Evolutionary conservation across 441 rosid species (phyloP), one percentile per base, ranked within the genome.

Genomic region (Euphorbia celastroides): DNA sequence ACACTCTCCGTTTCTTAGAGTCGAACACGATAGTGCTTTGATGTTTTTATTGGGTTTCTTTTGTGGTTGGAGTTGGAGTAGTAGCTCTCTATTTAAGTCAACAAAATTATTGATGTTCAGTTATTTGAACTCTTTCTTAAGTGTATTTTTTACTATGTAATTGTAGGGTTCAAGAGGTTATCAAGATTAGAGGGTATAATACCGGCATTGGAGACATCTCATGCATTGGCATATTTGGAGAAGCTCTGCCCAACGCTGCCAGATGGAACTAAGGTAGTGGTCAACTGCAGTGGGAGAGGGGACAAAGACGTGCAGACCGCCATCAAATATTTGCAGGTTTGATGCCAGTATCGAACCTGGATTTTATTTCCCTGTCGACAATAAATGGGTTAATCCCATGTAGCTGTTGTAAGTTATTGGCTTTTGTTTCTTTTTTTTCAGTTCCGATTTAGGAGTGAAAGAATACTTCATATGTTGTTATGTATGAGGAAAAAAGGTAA

Each of bases 211-310:
- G 93, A 89, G 82, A 90, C 97, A 19, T 88, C 97, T 12, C 98
- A 90, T 70, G 96, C 93, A 0, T 51, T 92, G 56, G 97, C 97
- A 0, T 85, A 83, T 72, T 68, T 86, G 46, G 97, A 92, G 88
- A 84, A 85, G 75, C 82, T 92, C 28, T 87, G 97, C 70, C 97
- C 97, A 0, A 83, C 88, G 51, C 90, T 88, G 19, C 74, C 88
- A 0, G 64, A 81, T 19, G 88, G 93, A 54, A 56, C 86, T 0
- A 90, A 81, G 77, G 83, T 92, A 0, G 88, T 92, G 36, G 25
- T 92, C 19, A 88, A 85, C 83, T 92, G 93, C 82, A 92, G 93
- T 10, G 95, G 98, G 61, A 80, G 98, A 78, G 98, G 98, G 19
- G 97, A 92, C 70, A 92, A 92, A 72, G 93, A 92, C 72, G 98